phyloP scores from a whole-genome alignment of 1,284 basidiomycete species.

The Cutaneotrichosporon mucoides region DNA sequence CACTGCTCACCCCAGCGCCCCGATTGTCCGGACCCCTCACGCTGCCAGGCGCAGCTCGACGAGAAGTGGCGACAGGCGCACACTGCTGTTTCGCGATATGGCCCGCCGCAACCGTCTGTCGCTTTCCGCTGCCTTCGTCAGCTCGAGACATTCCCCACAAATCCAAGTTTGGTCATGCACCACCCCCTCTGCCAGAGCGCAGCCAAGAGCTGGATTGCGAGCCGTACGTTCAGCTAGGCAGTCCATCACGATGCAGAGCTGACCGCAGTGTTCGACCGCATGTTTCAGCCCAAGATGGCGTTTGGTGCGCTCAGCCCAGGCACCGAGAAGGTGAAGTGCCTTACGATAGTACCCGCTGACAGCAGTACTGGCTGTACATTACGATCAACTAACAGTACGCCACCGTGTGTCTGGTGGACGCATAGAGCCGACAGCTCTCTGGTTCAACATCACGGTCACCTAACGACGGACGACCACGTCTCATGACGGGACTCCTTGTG shows the following conservation, averaged over 20 bases:
- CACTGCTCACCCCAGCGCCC: slow-evolving; percentile 56
- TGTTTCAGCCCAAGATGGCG: slow-evolving; percentile 58
- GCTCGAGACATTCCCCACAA: slow-evolving; percentile 62
- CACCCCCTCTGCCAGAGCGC: slow-evolving; percentile 81
- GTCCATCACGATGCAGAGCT: neutral
- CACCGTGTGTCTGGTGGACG: neutral
- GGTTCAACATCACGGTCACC: no score
- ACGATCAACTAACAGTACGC: slow-evolving; percentile 12
- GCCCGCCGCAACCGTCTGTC: slow-evolving; percentile 50
- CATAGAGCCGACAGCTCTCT: no score
- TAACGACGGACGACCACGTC: no score
- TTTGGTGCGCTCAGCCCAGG: slow-evolving; percentile 31
- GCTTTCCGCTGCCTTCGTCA: slow-evolving; percentile 25
- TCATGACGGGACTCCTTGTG: neutral
- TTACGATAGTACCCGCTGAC: slow-evolving; percentile 8
- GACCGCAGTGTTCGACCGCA: slow-evolving; percentile 74
- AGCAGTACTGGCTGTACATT: slow-evolving; percentile 36
- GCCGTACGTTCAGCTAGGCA: slow-evolving; percentile 55
- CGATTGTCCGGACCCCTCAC: slow-evolving; percentile 73
- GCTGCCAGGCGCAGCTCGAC: slow-evolving; percentile 80
- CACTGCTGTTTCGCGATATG: slow-evolving; percentile 78
- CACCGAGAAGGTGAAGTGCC: slow-evolving; percentile 38
- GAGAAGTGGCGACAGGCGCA: slow-evolving; percentile 91
- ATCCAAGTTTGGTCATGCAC: slow-evolving; percentile 83
- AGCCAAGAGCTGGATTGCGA: slow-evolving; percentile 78